These are phyloP conservation scores for Trypanosomatidae sp. DNA, from an alignment of 208 protist species.

Conservation along the genomic window DNA sequence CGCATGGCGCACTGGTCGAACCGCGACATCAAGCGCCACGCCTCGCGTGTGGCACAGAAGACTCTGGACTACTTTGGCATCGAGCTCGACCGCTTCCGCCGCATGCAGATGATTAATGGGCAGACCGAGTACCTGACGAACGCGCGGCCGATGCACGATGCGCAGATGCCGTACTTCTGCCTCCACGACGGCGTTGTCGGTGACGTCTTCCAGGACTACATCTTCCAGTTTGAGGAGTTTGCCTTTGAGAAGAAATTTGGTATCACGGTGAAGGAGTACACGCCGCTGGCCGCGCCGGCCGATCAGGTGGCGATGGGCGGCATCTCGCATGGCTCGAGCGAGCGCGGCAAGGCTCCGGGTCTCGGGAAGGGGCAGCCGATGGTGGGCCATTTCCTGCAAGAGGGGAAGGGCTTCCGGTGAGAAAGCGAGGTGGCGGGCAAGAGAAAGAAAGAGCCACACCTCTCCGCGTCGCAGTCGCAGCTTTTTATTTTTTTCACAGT, in stretches of 20 bases:
- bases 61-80: conserved; percentile 87
- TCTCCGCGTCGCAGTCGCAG: neutral
- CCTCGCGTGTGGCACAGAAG: conserved; percentile 72
- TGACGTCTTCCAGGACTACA: conserved; percentile 82
- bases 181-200: conserved; percentile 84
- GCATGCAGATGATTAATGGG: conserved; percentile 87
- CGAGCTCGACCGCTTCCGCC: conserved; percentile 81
- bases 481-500: too few species aligned
- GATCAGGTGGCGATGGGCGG: conserved; percentile 67
- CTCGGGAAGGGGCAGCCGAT: conserved; percentile 60
- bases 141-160: conserved; percentile 80
- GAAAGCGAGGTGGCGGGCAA: neutral
- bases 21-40: conserved; percentile 84
- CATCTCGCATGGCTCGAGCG: conserved; percentile 36
- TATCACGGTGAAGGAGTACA: conserved; percentile 77
- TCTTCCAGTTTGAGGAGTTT: conserved; percentile 90
- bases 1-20: conserved; percentile 91
- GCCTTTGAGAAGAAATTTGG: conserved; percentile 83
- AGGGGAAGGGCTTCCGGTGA: conserved; percentile 66
- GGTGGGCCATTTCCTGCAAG: conserved; percentile 78
- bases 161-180: conserved; percentile 88
- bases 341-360: conserved; percentile 5
- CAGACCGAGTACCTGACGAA: conserved; percentile 82
- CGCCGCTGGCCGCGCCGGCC: conserved; percentile 53
- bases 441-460: neutral